phyloP scores from a whole-genome alignment of 1,284 basidiomycete genomes.

The Marasmius tenuissimus region DNA sequence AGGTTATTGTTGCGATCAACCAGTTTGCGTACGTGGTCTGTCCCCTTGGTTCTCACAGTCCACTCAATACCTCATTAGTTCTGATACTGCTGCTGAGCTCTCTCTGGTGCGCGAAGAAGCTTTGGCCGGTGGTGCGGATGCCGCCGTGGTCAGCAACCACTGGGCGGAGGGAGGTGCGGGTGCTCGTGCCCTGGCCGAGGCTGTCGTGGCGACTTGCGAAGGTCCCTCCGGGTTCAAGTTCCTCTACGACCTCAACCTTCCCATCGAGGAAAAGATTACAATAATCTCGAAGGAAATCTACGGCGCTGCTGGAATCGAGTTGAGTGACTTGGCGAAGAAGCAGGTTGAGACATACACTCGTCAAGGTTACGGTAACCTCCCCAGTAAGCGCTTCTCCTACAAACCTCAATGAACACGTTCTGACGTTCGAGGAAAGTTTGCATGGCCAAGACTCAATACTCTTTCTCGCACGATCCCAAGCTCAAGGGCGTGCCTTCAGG shows the following conservation, averaged over 20 bases:
- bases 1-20: constrained; percentile 96
- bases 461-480: constrained; percentile 93
- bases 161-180: constrained; percentile 95
- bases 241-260: constrained; percentile 84
- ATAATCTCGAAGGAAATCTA: constrained; percentile 90
- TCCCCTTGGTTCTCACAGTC: not conserved
- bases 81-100: constrained; percentile 91
- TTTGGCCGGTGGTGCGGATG: constrained; percentile 88
- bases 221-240: constrained; percentile 85
- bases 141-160: constrained; percentile 94
- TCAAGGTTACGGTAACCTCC: constrained; percentile 82
- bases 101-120: constrained; percentile 83
- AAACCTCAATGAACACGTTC: constrained; percentile 12
- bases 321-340: constrained; percentile 80
- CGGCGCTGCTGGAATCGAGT: constrained; percentile 85
- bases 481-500: constrained; percentile 86
- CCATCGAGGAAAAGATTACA: constrained; percentile 86
- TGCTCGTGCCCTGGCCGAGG: constrained; percentile 84
- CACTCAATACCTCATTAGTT: constrained; percentile 42
- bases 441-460: constrained; percentile 99
- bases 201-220: constrained; percentile 84
- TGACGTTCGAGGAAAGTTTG: constrained; percentile 58
- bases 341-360: constrained; percentile 92
- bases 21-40: constrained; percentile 77
- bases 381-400: constrained; percentile 56